Percentiles rank a stretch among this genome's conserved stretches.
Conservation (phyloP, 140 eudicot genomes). For the Bidens hawaiensis region DNA sequence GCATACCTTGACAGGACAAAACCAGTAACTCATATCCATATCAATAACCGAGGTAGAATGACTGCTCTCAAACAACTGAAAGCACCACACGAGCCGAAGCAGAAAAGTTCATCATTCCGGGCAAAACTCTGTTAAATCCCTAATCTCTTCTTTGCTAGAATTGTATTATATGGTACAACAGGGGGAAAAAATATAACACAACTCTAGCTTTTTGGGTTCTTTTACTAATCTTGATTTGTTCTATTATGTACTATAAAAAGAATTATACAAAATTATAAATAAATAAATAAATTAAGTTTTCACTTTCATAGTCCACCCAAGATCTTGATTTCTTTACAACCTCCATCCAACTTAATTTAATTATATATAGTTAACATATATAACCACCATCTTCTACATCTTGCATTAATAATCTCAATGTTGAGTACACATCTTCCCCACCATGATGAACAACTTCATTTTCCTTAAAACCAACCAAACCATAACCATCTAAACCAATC, state of each 20-base stretch:
- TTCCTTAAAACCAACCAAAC: conserved; percentile 36
- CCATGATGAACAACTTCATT: conserved; percentile 44
- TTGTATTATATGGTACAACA: not conserved
- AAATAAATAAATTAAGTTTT: not conserved
- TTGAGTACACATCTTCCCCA: conserved; percentile 40
- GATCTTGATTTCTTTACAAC: conserved; percentile 8
- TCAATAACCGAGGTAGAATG: not conserved
- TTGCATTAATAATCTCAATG: conserved; percentile 35
- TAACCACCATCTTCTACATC: conserved; percentile 37
- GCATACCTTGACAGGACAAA: not conserved
- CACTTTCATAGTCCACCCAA: not conserved
- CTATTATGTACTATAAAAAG: not conserved
- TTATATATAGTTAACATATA: conserved; percentile 1
- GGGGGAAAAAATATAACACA: not conserved
- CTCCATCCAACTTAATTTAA: conserved; percentile 6
- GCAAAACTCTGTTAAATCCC: not conserved
- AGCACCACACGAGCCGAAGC: too few species aligned
- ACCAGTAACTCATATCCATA: not conserved
- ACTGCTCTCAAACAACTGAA: too few species aligned
- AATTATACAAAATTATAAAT: not conserved
- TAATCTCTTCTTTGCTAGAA: not conserved
- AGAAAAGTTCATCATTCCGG: too few species aligned
- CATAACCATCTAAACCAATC: conserved; percentile 39
- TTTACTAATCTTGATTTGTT: not conserved
- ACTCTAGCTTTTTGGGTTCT: not conserved